Evolutionary conservation across 164 flowering plant genomes (phyloP).

Genomic region (Protea cynaroides): DNA sequence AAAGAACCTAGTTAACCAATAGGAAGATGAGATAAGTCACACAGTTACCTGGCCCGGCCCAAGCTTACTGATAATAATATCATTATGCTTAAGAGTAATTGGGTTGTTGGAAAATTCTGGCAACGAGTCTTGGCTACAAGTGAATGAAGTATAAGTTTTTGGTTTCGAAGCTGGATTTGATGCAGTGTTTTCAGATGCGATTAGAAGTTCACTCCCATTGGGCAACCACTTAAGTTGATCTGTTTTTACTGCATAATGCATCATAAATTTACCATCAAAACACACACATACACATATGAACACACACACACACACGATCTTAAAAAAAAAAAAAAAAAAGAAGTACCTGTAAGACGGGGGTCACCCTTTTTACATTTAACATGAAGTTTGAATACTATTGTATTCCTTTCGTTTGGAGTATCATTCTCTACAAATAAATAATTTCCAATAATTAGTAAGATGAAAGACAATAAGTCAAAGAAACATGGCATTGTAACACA

Average conservation of each 20-base stretch:
- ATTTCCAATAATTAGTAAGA: neutral
- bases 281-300: neutral
- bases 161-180: constrained; percentile 33
- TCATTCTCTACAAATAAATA: constrained; percentile 50
- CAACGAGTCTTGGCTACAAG: constrained; percentile 56
- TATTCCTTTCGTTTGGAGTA: constrained; percentile 77
- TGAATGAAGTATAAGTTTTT: constrained; percentile 73
- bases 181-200: constrained; percentile 27
- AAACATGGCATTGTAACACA: constrained; percentile 1
- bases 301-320: neutral
- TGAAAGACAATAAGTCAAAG: neutral
- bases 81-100: constrained; percentile 36
- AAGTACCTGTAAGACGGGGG: constrained; percentile 56
- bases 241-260: constrained; percentile 55
- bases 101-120: constrained; percentile 60
- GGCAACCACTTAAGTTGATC: constrained; percentile 77
- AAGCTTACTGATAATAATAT: constrained; percentile 69
- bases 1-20: neutral
- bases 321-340: neutral
- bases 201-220: constrained; percentile 61
- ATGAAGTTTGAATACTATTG: constrained; percentile 85
- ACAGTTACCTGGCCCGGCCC: constrained; percentile 80
- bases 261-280: constrained; percentile 7
- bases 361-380: constrained; percentile 42
- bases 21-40: neutral